These are phyloP conservation scores for Cymbopogon citratus DNA, from an alignment of 176 grass and related monocot genomes.

Conservation along the genomic window DNA sequence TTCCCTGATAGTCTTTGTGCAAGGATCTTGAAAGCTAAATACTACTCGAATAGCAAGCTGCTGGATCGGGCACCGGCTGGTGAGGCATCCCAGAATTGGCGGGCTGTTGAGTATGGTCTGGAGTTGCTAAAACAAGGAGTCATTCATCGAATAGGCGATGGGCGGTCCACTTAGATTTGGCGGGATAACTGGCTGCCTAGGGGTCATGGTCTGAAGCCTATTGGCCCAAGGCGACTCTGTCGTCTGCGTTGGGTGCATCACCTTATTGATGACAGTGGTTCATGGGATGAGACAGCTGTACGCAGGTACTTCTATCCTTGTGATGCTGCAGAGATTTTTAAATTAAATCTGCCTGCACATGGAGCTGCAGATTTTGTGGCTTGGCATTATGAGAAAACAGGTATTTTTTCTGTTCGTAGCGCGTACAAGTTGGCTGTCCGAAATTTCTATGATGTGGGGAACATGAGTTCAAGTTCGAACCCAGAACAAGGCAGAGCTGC, in stretches of 20 bases:
- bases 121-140: background rate
- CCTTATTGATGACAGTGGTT: no score
- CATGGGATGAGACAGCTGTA: background rate
- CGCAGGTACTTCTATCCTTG: background rate
- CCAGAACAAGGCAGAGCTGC: no score
- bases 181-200: background rate
- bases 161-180: background rate
- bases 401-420: no score
- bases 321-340: no score
- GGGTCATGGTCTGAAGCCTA: no score
- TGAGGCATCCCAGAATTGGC: no score
- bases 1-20: background rate
- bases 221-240: fast-evolving
- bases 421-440: no score
- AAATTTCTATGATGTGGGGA: no score
- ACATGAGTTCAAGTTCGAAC: no score
- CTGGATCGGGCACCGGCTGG: no score
- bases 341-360: no score
- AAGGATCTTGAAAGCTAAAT: background rate
- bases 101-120: background rate
- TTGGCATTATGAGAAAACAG: background rate
- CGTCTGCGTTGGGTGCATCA: background rate
- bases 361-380: background rate
- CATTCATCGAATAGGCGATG: background rate
- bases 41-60: background rate